Base-by-base conservation (phyloP, 257 asterid species). In the Petunia axillaris region DNA sequence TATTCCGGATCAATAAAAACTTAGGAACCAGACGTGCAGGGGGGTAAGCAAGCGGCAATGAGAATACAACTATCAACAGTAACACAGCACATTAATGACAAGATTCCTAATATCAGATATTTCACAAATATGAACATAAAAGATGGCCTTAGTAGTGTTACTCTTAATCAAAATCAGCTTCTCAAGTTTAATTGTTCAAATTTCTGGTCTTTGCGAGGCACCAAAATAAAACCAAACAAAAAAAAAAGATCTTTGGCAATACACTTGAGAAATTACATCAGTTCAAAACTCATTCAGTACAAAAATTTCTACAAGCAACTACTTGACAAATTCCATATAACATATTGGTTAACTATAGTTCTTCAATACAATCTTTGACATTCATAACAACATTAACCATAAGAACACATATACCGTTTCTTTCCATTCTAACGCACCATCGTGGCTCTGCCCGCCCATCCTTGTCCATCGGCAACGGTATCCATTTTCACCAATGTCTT, bases 391-490 rank as follows among this genome's bases (percentile, higher is more conserved):
- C 7, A 70, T 53, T 25, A 48, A 70, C 76, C 55, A 8, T 70
- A 68, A 68, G 48, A 10, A 70, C 76, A 70, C 46, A 6, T 70
- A 82, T 94, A 96, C 99, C 97, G 88, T 91, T 86, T 96, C 99
- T 89, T 91, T 96, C 99, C 99, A 96, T 87, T 94, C 94, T n/a
- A 97, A 91, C 74, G 95, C 78, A 67, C 89, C 86, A 62, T 91
- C 97, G 39, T 86, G 84, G 85, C 86, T 91, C 82, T 91, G 90
- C 79, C 99, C 99, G 79, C 98, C 97, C 99, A 96, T 96, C 76
- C 87, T 89, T 38, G 95, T 86, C 99, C 98, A 96, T 84, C 98
- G 93, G 89, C 98, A 94, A 84, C 97, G 86, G 84, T 86, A 92
- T 57, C 99, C 99, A 82, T 96, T 96, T 60, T 91, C 98, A 78